phyloP scores from a whole-genome alignment of 176 grass and related monocot genomes.

The Themeda triandra region DNA sequence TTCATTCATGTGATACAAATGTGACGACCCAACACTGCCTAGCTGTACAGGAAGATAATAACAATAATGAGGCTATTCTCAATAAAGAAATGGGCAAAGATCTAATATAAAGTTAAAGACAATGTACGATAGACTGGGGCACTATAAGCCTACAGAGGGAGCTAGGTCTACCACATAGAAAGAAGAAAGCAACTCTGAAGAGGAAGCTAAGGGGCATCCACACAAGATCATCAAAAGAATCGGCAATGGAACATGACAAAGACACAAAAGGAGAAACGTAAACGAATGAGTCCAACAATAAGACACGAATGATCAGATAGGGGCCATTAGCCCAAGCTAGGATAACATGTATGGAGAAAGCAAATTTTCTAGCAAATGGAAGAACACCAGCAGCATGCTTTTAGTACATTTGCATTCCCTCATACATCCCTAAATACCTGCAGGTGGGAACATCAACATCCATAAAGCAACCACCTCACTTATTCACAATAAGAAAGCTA shows the following conservation, averaged over 20 bases:
- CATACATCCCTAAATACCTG: neutral
- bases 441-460: slow-evolving; percentile 21
- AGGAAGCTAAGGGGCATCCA: neutral
- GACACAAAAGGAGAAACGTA: neutral
- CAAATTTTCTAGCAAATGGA: neutral
- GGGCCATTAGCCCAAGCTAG: neutral
- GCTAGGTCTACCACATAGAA: neutral
- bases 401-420: slow-evolving; percentile 5
- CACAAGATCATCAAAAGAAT: slow-evolving; percentile 5
- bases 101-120: neutral
- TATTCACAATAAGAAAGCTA: slow-evolving; percentile 7
- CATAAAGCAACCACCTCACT: slow-evolving; percentile 15
- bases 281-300: neutral
- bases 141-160: neutral
- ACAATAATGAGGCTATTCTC: slow-evolving; percentile 24
- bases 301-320: neutral
- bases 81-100: slow-evolving; percentile 16
- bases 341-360: neutral
- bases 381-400: neutral
- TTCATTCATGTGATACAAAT: slow-evolving; percentile 3
- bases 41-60: neutral
- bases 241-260: neutral
- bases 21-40: neutral
- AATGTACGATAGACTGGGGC: neutral
- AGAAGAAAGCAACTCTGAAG: neutral